Percentiles rank a stretch among this genome's conserved stretches.
Evolutionary conservation across 1,284 basidiomycete genomes (phyloP).

Genomic region (Ustilago cynodontis): DNA sequence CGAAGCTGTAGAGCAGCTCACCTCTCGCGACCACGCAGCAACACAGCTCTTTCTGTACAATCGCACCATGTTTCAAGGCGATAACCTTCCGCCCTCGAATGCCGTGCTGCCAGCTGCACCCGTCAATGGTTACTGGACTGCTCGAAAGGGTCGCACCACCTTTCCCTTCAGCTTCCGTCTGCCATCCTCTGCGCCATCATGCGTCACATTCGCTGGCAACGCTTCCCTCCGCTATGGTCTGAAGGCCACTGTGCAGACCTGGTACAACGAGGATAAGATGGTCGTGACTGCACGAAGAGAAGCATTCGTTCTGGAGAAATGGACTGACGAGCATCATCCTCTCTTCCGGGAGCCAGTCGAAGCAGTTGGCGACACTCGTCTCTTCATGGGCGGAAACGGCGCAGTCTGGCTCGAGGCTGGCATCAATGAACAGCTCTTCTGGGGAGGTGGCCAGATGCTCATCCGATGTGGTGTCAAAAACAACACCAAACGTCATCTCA

Average conservation of each 20-base stretch:
- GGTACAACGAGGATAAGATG: conserved; percentile 61
- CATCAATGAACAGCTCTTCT: conserved; percentile 55
- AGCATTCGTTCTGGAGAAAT: conserved; percentile 62
- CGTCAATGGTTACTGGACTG: conserved; percentile 61
- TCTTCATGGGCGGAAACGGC: conserved; percentile 66
- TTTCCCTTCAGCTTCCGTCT: conserved; percentile 64
- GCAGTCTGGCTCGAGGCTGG: conserved; percentile 65
- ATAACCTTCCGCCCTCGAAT: conserved; percentile 63
- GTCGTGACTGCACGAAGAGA: conserved; percentile 56
- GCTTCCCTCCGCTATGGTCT: conserved; percentile 60
- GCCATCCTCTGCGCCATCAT: conserved; percentile 57
- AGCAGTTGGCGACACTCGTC: conserved; percentile 59
- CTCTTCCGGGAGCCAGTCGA: conserved; percentile 56
- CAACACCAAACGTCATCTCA: conserved; percentile 61
- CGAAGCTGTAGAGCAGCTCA: conserved; percentile 60
- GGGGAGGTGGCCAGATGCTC: conserved; percentile 56
- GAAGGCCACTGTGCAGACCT: conserved; percentile 62
- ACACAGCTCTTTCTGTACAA: conserved; percentile 65
- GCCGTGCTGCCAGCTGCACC: conserved; percentile 62
- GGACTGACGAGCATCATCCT: conserved; percentile 52
- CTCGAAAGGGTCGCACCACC: conserved; percentile 62
- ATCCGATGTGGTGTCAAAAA: conserved; percentile 62
- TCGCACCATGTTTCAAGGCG: conserved; percentile 64
- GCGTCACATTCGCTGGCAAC: conserved; percentile 61
- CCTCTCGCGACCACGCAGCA: conserved; percentile 62